Conservation (phyloP, 1,284 basidiomycete genomes). For the Ganoderma resinaceum region DNA sequence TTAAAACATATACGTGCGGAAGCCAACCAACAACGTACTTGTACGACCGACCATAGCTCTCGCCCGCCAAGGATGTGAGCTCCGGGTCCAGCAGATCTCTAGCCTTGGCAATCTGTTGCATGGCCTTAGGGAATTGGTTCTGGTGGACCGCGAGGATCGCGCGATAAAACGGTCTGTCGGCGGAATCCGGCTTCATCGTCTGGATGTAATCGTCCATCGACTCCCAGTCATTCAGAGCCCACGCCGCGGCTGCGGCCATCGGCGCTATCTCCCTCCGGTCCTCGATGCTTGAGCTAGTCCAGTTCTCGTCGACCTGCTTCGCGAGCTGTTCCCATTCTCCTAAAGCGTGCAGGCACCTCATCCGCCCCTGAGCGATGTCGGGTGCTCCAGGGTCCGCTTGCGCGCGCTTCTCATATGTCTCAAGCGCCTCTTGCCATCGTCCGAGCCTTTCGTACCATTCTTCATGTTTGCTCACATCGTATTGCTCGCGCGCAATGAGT, state of each 20-base stretch:
- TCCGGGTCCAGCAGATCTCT: slow-evolving; percentile 94
- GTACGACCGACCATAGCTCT: slow-evolving; percentile 96
- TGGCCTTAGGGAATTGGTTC: slow-evolving; percentile 93
- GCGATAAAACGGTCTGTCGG: slow-evolving; percentile 95
- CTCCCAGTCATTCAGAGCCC: slow-evolving; percentile 98
- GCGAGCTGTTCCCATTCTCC: slow-evolving; percentile 98
- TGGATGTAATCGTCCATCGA: slow-evolving; percentile 98
- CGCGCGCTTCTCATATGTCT: slow-evolving; percentile 86
- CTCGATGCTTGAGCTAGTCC: slow-evolving; percentile 86
- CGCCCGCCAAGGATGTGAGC: slow-evolving; percentile 91
- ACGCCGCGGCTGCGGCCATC: slow-evolving; percentile 96
- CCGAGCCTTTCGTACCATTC: slow-evolving; percentile 99
- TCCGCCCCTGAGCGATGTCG: slow-evolving; percentile 85
- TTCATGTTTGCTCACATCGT: slow-evolving; percentile 88
- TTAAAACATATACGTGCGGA: slow-evolving; percentile 18
- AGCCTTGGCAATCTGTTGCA: slow-evolving; percentile 93
- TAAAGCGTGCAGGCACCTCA: slow-evolving; percentile 96
- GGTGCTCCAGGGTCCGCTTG: slow-evolving; percentile 72
- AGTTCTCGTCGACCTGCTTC: slow-evolving; percentile 87
- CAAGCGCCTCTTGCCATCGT: slow-evolving; percentile 94
- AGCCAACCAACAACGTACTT: slow-evolving; percentile 65
- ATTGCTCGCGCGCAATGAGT: slow-evolving; percentile 85
- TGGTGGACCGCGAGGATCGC: slow-evolving; percentile 96
- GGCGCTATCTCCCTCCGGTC: slow-evolving; percentile 94
- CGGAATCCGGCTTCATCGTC: slow-evolving; percentile 93